phyloP scores from a whole-genome alignment of 257 asterid genomes.

The Gentiana dahurica region DNA sequence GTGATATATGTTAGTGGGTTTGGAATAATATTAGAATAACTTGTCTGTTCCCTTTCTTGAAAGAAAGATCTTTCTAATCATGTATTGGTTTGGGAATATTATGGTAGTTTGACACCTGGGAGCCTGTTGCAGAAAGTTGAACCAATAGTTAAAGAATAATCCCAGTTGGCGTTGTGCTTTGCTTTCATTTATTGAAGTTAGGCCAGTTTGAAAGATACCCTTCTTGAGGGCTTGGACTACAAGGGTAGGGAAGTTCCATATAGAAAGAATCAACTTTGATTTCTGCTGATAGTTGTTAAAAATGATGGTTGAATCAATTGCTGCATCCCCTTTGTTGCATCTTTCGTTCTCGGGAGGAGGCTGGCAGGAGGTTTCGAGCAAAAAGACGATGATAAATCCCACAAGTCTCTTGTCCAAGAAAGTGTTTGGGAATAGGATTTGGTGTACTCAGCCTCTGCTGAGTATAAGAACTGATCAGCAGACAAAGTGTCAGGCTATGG shows the following conservation, averaged over 20 bases:
- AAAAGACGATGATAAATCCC: conserved; percentile 22
- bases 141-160: conserved; percentile 3
- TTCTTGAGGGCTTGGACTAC: neutral
- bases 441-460: conserved; percentile 9
- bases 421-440: conserved; percentile 21
- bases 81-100: conserved; percentile 8
- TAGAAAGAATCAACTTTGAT: neutral
- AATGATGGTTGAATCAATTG: conserved; percentile 62
- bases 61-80: neutral
- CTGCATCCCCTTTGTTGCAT: conserved; percentile 58
- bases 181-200: too few species aligned
- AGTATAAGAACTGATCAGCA: conserved; percentile 15
- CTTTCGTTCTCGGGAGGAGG: conserved; percentile 37
- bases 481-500: conserved; percentile 63
- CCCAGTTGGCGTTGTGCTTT: neutral
- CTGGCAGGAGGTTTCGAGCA: conserved; percentile 25
- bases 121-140: conserved; percentile 16
- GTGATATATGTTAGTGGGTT: conserved; percentile 23
- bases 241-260: neutral
- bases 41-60: too few species aligned
- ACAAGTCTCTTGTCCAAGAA: conserved; percentile 26
- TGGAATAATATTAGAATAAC: conserved; percentile 25
- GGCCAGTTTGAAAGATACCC: neutral
- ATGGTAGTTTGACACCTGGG: conserved; percentile 13
- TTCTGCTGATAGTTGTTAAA: conserved; percentile 8